Conservation (phyloP, 805 yeast genomes). For the Yarrowia sp. region DNA sequence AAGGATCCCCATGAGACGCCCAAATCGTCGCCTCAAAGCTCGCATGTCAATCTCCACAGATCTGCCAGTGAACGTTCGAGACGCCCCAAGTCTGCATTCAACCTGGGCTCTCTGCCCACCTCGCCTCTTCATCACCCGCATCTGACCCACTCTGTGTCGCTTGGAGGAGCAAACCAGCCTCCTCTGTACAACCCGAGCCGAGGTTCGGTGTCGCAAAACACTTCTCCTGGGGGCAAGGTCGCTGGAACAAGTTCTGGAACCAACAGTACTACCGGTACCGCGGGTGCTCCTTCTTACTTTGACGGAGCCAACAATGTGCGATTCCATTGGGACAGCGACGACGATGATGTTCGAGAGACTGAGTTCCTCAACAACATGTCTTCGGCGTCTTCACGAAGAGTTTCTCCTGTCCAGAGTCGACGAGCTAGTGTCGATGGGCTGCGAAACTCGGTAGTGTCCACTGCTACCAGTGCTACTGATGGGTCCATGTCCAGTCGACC, state of each 20-base stretch:
- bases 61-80: constrained; percentile 1
- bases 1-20: constrained; percentile 21
- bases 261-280: too few relatives aligned
- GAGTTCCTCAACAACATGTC: constrained; percentile 29
- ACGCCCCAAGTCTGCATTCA: constrained; percentile 23
- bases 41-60: constrained; percentile 14
- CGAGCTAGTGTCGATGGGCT: constrained; percentile 24
- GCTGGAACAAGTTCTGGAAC: neutral
- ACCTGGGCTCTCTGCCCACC: constrained; percentile 24
- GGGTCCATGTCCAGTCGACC: constrained; percentile 9
- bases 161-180: neutral
- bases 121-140: constrained; percentile 33
- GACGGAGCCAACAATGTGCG: constrained; percentile 22
- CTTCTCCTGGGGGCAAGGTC: neutral
- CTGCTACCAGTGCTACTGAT: neutral
- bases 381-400: constrained; percentile 10
- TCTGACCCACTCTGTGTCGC: constrained; percentile 21
- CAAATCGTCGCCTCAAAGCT: constrained; percentile 21
- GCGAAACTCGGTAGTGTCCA: neutral
- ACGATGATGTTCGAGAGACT: constrained; percentile 34
- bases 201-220: constrained; percentile 3
- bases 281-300: constrained; percentile 21
- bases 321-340: constrained; percentile 38
- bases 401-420: constrained; percentile 15
- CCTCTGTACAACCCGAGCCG: constrained; percentile 1